Evolutionary conservation across 495 filamentous ascomycete genomes (phyloP).

Genomic region (Cairneyella variabilis): DNA sequence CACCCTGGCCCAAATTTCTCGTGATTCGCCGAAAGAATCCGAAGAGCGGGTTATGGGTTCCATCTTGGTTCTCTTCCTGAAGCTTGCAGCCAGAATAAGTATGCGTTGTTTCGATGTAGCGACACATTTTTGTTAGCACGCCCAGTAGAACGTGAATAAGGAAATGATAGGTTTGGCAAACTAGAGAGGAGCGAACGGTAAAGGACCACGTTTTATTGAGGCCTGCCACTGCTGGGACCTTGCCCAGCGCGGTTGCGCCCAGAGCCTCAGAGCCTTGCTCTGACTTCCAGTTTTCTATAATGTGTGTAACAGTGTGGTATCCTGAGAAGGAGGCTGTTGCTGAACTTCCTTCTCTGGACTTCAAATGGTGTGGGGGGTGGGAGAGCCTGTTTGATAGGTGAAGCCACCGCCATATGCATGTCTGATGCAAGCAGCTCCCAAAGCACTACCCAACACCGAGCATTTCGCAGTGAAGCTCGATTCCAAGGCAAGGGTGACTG

Average conservation of each 20-base stretch:
- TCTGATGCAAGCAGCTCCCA: neutral
- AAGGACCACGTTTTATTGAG: neutral
- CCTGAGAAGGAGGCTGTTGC: too few species aligned
- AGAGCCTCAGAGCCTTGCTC: neutral
- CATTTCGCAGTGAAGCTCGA: neutral
- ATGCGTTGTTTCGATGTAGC: neutral
- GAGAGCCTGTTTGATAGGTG: neutral
- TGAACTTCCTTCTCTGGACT: neutral
- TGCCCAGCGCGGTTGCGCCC: neutral
- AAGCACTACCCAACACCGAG: neutral
- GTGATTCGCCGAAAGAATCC: neutral
- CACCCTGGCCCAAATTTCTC: neutral
- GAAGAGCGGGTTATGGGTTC: neutral
- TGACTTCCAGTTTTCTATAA: neutral
- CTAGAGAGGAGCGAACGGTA: neutral
- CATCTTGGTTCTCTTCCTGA: neutral
- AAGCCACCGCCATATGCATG: neutral
- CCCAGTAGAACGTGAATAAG: neutral
- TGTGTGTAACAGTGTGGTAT: neutral
- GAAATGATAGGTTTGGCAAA: neutral
- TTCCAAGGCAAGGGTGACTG: neutral
- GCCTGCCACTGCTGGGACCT: neutral
- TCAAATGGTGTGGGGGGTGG: neutral
- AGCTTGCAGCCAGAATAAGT: neutral
- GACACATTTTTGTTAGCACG: neutral